Evolutionary conservation across 2,329 filamentous ascomycete genomes (phyloP), one percentile per base, ranked within the genome.

Genomic region (Nothopassalora personata): DNA sequence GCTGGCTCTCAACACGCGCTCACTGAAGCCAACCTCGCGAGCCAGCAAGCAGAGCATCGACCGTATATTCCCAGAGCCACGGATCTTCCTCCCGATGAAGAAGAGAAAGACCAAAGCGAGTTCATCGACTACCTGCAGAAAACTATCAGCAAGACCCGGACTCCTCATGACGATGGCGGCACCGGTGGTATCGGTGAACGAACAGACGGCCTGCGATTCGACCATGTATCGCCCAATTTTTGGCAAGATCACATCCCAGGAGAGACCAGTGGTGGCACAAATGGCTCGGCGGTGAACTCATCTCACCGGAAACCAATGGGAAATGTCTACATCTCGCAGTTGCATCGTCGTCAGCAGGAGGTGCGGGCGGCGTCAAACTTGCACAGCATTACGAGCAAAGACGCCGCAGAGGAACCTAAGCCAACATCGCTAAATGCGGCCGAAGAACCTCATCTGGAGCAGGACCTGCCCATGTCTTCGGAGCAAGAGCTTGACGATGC

Each of bases 1-100:
- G 5, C n/a, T 7, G 13, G 13, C 8, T 13, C 49, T 50, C 46
- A 56, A 19, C 56, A 56, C 53, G 59, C 67, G 15, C 58, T 74
- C 31, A 74, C 71, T 2, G 66, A 66, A 57, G 70, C 66, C 9
- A 74, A 73, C 49, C 64, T 73, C 15, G 67, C 67, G 30, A 70
- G 63, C 54, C 69, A 71, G 46, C 67, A 73, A 61, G 69, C 66
- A 30, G 55, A 65, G 33, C 62, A 70, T 27, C 59, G 56, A 28
- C 46, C 49, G 19, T 56, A 60, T n/a, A 31, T 58, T 8, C 47
- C 61, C 3, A 63, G 71, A 48, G 72, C 63, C 5, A 19, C 58
- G 0, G 71, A 74, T 53, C 52, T 74, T 11, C 63, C 61, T 1
- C 56, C 63, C 56, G 71, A 73, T 49, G 70, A 71, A 18, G 63